A percentile compares a stretch with the other conserved stretches of the same genome.
Conservation (phyloP, 768 basidiomycete genomes). For the Kwoniella bestiolae region DNA sequence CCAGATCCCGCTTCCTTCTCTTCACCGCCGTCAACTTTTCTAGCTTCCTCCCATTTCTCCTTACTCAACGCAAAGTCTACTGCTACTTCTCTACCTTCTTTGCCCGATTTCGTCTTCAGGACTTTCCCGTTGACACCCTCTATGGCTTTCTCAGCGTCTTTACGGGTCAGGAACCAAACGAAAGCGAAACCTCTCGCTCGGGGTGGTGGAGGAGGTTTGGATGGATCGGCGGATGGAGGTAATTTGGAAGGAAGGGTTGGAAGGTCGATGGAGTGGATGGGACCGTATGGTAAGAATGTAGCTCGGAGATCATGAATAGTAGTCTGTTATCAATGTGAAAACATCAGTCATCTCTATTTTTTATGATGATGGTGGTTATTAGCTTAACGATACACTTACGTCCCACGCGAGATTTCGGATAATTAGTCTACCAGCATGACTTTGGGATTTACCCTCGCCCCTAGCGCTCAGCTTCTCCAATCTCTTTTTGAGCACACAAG, state of each 20-base stretch:
- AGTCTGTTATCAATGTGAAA: slow-evolving; percentile 59
- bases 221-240: slow-evolving; percentile 56
- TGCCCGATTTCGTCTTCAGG: slow-evolving; percentile 59
- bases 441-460: slow-evolving; percentile 62
- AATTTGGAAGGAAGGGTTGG: slow-evolving; percentile 62
- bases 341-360: too few relatives aligned
- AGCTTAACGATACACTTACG: too few relatives aligned
- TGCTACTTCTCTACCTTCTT: slow-evolving; percentile 71
- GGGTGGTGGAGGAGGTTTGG: slow-evolving; percentile 51
- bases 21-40: slow-evolving; percentile 60
- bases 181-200: slow-evolving; percentile 83
- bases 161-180: slow-evolving; percentile 86
- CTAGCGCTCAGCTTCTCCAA: slow-evolving; percentile 63
- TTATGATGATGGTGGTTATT: too few relatives aligned
- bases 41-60: slow-evolving; percentile 82
- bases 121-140: slow-evolving; percentile 77
- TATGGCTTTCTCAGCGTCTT: slow-evolving; percentile 81
- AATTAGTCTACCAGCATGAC: slow-evolving; percentile 78
- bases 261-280: slow-evolving; percentile 81
- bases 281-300: slow-evolving; percentile 82
- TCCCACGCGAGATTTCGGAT: slow-evolving; percentile 83
- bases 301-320: slow-evolving; percentile 83
- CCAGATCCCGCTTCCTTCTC: slow-evolving; percentile 42
- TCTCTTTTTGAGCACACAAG: slow-evolving; percentile 83
- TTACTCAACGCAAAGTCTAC: slow-evolving; percentile 98